Evolutionary conservation across 2,329 filamentous ascomycete species (phyloP), one percentile per base, ranked within the genome.

Genomic region (Truncatella angustata): DNA sequence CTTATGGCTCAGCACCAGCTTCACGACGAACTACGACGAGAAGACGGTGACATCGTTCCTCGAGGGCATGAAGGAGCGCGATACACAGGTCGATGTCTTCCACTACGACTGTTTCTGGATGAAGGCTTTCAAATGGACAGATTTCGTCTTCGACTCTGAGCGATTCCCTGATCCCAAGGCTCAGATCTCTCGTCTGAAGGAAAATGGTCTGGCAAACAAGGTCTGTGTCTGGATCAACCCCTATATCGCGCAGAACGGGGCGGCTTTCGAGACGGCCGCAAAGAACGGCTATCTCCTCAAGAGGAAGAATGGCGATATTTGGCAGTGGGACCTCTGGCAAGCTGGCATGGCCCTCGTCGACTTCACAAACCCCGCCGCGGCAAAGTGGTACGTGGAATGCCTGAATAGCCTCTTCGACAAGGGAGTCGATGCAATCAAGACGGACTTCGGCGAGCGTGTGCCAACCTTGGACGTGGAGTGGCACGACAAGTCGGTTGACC

Each of bases 41-140:
- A 66, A 76, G 18, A 90, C 86, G 0, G 86, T 90, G 23, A 82
- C 75, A 42, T 75, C 76, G 9, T 90, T 90, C 66, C 76, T 90
- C 20, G 80, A 87, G 58, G 85, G 85, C 10, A 89, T 90, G 82
- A 78, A 77, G 55, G 73, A 79, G 45, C 79, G 84, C 2, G 78
- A 81, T 42, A 86, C 86, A 14, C 82, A 84, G 0, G 77, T 90
- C 2, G 81, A 86, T 34, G 85, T 89, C 3, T 90, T 90, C 67
- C 87, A 90, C 66, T 90, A 87, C 57, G 87, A 90, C 64, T 88
- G 84, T 66, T 90, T 89, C 76, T 90, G 86, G 86, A 84, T 90
- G 76, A 84, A 85, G 56, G 84, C 82, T 2, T 90, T 88, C 64
- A 82, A 83, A 51, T 90, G 86, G 87, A 88, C 85, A 53, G 86